A percentile compares a stretch with the other conserved stretches of the same genome.
These are phyloP conservation scores for Tinospora cordifolia DNA, from an alignment of 164 flowering plant species.

Conservation along the genomic window DNA sequence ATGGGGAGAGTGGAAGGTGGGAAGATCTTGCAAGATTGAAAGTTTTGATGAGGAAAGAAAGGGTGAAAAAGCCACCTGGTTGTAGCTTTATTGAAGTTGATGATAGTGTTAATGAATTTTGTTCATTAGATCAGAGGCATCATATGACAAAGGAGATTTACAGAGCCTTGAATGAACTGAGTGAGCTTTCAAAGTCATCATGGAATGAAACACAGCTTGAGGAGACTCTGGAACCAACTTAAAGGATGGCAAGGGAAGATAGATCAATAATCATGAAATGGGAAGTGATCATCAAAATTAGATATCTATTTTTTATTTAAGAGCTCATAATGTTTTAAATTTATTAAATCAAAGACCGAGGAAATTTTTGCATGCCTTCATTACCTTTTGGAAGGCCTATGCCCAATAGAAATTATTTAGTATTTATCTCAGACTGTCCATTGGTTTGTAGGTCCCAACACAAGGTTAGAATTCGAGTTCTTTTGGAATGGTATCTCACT, in stretches of 20 bases:
- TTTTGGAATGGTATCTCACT: no score
- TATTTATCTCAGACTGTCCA: no score
- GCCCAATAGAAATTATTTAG: no score
- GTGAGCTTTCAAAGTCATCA: conserved; percentile 29
- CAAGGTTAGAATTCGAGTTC: no score
- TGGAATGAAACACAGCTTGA: conserved; percentile 24
- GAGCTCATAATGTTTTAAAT: no score
- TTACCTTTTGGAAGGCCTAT: no score
- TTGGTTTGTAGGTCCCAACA: no score
- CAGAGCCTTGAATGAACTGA: conserved; percentile 35
- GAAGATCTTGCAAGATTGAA: conserved; percentile 45
- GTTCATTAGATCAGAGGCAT: conserved; percentile 55
- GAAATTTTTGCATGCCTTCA: no score
- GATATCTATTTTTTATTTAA: no score
- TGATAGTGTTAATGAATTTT: conserved; percentile 42
- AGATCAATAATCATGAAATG: no score
- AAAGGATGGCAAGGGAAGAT: background rate
- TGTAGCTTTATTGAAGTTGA: conserved; percentile 56
- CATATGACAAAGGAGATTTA: conserved; percentile 39
- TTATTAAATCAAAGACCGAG: no score
- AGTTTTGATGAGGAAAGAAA: conserved; percentile 46
- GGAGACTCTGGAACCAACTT: conserved; percentile 11
- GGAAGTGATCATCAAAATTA: no score
- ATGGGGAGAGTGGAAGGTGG: conserved; percentile 50
- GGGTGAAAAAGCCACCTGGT: conserved; percentile 49